Base-by-base conservation (phyloP, 495 filamentous ascomycete genomes). In the Podospora pseudopauciseta region DNA sequence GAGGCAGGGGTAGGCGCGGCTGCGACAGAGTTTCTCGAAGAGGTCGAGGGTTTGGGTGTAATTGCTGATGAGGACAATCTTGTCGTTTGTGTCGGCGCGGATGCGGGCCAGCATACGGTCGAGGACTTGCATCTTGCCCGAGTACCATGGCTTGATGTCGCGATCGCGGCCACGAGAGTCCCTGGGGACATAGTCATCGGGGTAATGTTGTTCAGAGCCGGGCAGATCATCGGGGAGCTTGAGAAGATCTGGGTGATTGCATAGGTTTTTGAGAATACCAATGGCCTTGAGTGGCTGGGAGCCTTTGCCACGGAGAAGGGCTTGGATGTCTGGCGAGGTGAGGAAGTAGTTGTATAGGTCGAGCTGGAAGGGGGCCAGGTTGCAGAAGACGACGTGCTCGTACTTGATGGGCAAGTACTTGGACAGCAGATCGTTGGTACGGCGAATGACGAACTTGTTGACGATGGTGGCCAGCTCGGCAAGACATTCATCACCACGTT, bases 381-480 rank as follows among this genome's bases (percentile, higher is more conserved):
- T 96, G 84, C 95, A 99, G 82, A 99, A 99, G n/a, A 99, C 96
- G 32, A 99, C 95, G 78, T 99, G 95, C 74, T 99, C 95, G 80
- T 99, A 99, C 80, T 99, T 99, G 80, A 98, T 88, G 2, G 95
- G 96, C 60, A 99, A 85, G 78, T 99, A 99, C 76, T 99, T 98
- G 54, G 94, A 97, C 20, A 99, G 81, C 65, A 99, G 94, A 75
- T 99, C 95, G 84, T 99, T 99, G 0, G 94, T 98, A 30, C 95
- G 89, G 57, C 95, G 91, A 75, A 99, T 99, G 78, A 99, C 97
- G 82, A 98, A 99, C 73, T 96, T 97, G 81, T 98, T 97, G 71
- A 99, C 95, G 44, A 96, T 81, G 7, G 81, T 82, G 0, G 95
- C 88, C 26, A 99, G 88, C 69, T 97, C 96, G 28, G 78, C 76